phyloP scores from a whole-genome alignment of 139 green algal genomes.

The Astrephomene gubernaculifera region DNA sequence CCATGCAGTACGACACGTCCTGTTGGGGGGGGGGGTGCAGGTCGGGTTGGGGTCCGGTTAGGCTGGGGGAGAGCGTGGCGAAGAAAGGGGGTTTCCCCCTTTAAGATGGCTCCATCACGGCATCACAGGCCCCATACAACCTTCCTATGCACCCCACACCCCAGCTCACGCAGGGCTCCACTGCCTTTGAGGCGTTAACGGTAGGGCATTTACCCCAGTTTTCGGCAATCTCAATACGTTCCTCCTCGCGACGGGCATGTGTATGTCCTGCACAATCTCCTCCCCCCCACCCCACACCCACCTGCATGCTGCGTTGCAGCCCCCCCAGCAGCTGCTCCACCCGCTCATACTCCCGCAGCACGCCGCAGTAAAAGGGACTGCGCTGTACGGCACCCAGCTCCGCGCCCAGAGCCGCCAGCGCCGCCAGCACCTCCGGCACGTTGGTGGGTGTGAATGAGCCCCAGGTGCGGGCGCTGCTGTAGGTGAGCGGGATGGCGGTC shows the following conservation, averaged over 20 bases:
- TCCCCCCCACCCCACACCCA: not conserved
- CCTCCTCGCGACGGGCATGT: too few relatives aligned
- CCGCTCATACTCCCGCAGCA: conserved; percentile 45
- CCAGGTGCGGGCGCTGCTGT: conserved; percentile 22
- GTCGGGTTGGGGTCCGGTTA: too few relatives aligned
- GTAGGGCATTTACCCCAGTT: too few relatives aligned
- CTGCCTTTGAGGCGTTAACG: too few relatives aligned
- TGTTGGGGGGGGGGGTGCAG: not conserved
- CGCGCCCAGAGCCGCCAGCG: conserved; percentile 16
- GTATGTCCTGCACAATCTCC: not conserved
- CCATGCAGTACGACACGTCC: conserved; percentile 39
- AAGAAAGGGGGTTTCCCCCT: too few relatives aligned
- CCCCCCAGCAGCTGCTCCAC: conserved; percentile 52
- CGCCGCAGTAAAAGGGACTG: conserved; percentile 46
- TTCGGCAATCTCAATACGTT: too few relatives aligned
- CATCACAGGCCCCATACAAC: too few relatives aligned
- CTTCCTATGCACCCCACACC: too few relatives aligned
- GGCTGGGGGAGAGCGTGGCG: too few relatives aligned
- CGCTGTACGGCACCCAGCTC: conserved; percentile 36
- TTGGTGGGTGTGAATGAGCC: conserved; percentile 53
- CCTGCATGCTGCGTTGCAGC: conserved; percentile 34
- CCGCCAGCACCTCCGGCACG: conserved; percentile 44
- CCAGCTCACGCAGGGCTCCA: too few relatives aligned
- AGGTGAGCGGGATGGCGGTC: conserved; percentile 13
- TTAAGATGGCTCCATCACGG: too few relatives aligned